Evolutionary conservation across 2,329 filamentous ascomycete genomes (phyloP), one percentile per base, ranked within the genome.

Genomic region (Colletotrichum sansevieriae): DNA sequence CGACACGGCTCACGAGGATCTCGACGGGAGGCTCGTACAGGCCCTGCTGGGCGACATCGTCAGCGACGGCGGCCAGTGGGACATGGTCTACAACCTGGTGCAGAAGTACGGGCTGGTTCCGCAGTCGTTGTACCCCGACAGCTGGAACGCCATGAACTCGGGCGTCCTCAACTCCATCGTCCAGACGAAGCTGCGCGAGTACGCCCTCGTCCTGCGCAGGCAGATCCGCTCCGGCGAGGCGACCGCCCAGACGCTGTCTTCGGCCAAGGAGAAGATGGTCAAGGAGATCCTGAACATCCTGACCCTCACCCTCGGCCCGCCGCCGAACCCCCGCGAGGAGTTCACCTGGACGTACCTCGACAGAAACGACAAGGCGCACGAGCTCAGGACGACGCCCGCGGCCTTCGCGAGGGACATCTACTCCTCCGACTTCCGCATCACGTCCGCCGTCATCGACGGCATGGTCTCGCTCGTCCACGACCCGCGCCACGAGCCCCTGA

Each of bases 81-180:
- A 97, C 78, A 97, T 97, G 93, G 91, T 94, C 2, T 91, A 89
- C 72, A 97, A 97, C 75, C 83, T 97, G 10, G 92, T 97, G 5
- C 81, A 88, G 51, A 97, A 97, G 81, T 97, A 97, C 75, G 94
- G 94, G 33, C 87, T 97, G n/a, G 91, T 96, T 0, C 94, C 94
- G 3, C 92, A 97, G 77, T 81, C 84, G 0, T 80, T 97, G 2
- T 97, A 96, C 76, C 94, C 94, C 0, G 94, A 97, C 77, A 90
- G 87, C 62, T 95, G 87, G 84, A 95, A 93, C 77, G 92, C 94
- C 4, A 87, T 87, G 82, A 90, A 90, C 74, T 93, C 91, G 29
- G 79, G 84, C 1, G 84, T 87, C 18, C 89, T 97, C 81, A 92
- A 95, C 76, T 84, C 82, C 62, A 83, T 97, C 35, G 84, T 97